These are phyloP conservation scores for maize (Zea mays) DNA, from an alignment of 176 grass and related monocot species.

Conservation along the genomic window Zm-B73-REFERENCE-NAM-5.0 NC_050102.1:182793501-182794000, in stretches of 20 bases:
- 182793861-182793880: conserved; percentile 40
- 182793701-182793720: conserved; percentile 86
- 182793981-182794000: conserved; percentile 41
- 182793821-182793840: conserved; percentile 35
- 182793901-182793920: conserved; percentile 40
- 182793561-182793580: conserved; percentile 97
- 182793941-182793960: conserved; percentile 84
- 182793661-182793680: conserved; percentile 99
- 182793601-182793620: conserved; percentile 92
- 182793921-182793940: conserved; percentile 62
- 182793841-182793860: conserved; percentile 34
- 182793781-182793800: background rate
- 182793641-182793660: conserved; percentile 84
- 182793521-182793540: conserved; percentile 80
- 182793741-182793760: conserved; percentile 21
- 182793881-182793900: conserved; percentile 46
- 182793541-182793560: conserved; percentile 94
- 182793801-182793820: conserved; percentile 14
- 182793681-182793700: conserved; percentile 93
- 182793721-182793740: conserved; percentile 60
- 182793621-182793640: conserved; percentile 92
- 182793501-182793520: conserved; percentile 47
- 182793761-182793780: conserved; percentile 30
- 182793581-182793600: conserved; percentile 96
- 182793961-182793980: conserved; percentile 51